phyloP scores from a whole-genome alignment of 2,329 filamentous ascomycete genomes.

The Coniella vitis region DNA sequence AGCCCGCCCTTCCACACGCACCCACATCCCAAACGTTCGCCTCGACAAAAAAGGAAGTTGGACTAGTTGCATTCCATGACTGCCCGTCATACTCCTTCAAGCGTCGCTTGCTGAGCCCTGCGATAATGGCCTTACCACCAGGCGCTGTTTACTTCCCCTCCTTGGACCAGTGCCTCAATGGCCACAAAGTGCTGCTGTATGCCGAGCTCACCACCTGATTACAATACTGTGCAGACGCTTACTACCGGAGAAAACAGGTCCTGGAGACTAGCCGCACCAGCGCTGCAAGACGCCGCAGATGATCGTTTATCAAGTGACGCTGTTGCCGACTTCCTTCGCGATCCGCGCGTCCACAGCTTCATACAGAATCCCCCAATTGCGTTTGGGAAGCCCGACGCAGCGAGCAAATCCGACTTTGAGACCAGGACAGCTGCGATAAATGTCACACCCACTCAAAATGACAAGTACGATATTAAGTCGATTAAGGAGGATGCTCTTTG shows the following conservation, averaged over 20 bases:
- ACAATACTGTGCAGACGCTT: neutral
- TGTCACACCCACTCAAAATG: slow-evolving; percentile 60
- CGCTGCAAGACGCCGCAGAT: slow-evolving; percentile 49
- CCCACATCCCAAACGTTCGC: neutral
- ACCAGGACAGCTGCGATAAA: slow-evolving; percentile 81
- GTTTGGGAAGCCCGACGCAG: slow-evolving; percentile 55
- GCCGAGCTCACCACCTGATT: slow-evolving; percentile 25
- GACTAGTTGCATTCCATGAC: slow-evolving; percentile 15
- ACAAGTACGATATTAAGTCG: slow-evolving; percentile 65
- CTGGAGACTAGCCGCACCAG: slow-evolving; percentile 54
- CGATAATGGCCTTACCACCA: slow-evolving; percentile 63
- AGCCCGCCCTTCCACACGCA: neutral
- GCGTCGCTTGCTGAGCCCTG: slow-evolving; percentile 38
- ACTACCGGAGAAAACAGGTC: slow-evolving; percentile 35
- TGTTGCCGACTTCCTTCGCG: slow-evolving; percentile 63
- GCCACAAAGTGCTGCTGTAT: slow-evolving; percentile 74
- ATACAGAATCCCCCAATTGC: slow-evolving; percentile 62
- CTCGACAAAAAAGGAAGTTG: no score
- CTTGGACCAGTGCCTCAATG: slow-evolving; percentile 76
- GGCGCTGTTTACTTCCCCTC: slow-evolving; percentile 74
- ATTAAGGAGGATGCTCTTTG: slow-evolving; percentile 82
- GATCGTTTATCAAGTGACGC: slow-evolving; percentile 45
- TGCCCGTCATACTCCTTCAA: slow-evolving; percentile 4
- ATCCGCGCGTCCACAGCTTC: slow-evolving; percentile 60
- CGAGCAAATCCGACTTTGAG: slow-evolving; percentile 67